These are phyloP conservation scores for Lizonia empirigonia DNA, from an alignment of 2,329 filamentous ascomycete species.

Conservation along the genomic window DNA sequence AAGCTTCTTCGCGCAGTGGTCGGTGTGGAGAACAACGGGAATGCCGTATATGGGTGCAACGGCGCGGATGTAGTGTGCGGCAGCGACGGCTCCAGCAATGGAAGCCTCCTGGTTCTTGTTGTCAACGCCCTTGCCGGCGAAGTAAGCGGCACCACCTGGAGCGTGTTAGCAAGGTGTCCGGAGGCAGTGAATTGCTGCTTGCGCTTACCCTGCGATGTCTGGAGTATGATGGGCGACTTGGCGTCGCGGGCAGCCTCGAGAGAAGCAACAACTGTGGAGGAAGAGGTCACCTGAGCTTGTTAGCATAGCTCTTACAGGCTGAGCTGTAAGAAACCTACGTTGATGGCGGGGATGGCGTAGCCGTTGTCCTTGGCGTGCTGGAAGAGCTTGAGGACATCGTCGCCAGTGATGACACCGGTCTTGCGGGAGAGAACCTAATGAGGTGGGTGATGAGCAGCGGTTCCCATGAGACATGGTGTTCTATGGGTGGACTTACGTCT, in stretches of 20 bases:
- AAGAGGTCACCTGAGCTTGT: slow-evolving; percentile 76
- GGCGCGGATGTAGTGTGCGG: slow-evolving; percentile 88
- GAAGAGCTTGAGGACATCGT: slow-evolving; percentile 74
- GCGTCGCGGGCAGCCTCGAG: slow-evolving; percentile 94
- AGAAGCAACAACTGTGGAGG: slow-evolving; percentile 73
- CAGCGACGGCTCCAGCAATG: slow-evolving; percentile 82
- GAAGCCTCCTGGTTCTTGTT: slow-evolving; percentile 77
- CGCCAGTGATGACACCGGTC: slow-evolving; percentile 61
- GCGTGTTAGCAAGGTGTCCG: not conserved
- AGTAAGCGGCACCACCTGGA: slow-evolving; percentile 61
- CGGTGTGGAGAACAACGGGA: slow-evolving; percentile 68
- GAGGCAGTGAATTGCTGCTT: too few relatives aligned
- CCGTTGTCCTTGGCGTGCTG: slow-evolving; percentile 83
- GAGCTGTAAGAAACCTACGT: slow-evolving; percentile 21
- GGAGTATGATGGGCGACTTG: slow-evolving; percentile 73
- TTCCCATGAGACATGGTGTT: not conserved
- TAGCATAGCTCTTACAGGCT: not conserved
- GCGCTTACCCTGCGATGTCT: slow-evolving; percentile 16
- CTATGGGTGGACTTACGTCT: slow-evolving; percentile 48
- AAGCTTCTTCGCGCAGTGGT: slow-evolving; percentile 99
- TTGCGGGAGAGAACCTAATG: slow-evolving; percentile 18
- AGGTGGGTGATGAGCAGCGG: slow-evolving; percentile 16
- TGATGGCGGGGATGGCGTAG: slow-evolving; percentile 47
- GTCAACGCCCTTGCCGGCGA: slow-evolving; percentile 65
- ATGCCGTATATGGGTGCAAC: slow-evolving; percentile 81